Evolutionary conservation across 495 filamentous ascomycete genomes (phyloP), one percentile per base, ranked within the genome.

Genomic region (Aspergillus biplanus): DNA sequence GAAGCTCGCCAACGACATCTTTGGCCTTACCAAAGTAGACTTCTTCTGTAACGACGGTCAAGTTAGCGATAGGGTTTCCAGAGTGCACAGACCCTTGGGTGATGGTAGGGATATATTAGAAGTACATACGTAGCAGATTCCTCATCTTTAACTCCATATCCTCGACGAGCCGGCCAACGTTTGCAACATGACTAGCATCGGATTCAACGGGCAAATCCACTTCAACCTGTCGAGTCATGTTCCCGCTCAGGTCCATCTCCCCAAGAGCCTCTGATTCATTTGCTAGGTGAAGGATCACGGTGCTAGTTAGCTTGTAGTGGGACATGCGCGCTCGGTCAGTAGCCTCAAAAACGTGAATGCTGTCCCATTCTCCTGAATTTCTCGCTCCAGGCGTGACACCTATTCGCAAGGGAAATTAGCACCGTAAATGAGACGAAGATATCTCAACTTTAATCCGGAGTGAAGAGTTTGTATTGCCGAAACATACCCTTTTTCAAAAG

Each of bases 81-180:
- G 12, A 55, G 6, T 42, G 49, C 21, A 4, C 37, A 15, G 8
- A 52, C 2, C 34, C 7, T 27, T 21, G 31, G 33, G 2, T 2
- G 11, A 31, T 13, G 52, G 11, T 7, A 33, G 62, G 13, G 27
- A 52, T 33, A 0, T 8, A 16, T 8, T 1, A 15, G 11, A 18
- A 46, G 48, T 21, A 79, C 85, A 54, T 78, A 88, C 85, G 96
- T 73, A 99, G 82, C 76, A 98, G 75, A 74, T 98, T 99, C 77
- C 95, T 88, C 96, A 99, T 99, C 86, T 97, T 97, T 74, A 97
- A 83, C 62, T 99, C 95, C 94, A 99, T 97, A 80, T 99, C 96
- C 82, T 99, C 95, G 52, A 99, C 94, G 70, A 99, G 82, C 75
- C 87, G 83, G 46, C 95, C 95, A 65, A 98, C 92, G 74, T 99